Conservation (phyloP, 345 rosid genomes). For the Raphanus sativus region DNA sequence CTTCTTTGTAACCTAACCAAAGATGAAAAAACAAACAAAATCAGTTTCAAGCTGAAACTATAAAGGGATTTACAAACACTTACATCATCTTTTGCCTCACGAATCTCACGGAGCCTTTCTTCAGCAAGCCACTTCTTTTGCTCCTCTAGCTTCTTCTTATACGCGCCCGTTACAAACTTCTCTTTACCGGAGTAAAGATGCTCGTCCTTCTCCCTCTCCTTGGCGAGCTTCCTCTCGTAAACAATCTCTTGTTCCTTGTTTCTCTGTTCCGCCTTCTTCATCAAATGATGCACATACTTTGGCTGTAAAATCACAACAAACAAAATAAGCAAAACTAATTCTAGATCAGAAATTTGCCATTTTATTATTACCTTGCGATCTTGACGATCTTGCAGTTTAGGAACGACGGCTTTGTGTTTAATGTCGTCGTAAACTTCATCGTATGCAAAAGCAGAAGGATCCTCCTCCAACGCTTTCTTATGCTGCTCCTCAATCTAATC, state of each 20-base stretch:
- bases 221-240: constrained; percentile 77
- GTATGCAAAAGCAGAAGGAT: constrained; percentile 75
- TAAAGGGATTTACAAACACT: constrained; percentile 24
- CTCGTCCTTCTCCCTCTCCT: constrained; percentile 83
- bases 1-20: constrained; percentile 79
- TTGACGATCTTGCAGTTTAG: constrained; percentile 55
- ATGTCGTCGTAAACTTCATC: constrained; percentile 84
- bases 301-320: constrained; percentile 48
- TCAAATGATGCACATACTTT: constrained; percentile 63
- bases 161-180: constrained; percentile 73
- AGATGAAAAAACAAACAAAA: constrained; percentile 14
- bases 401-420: constrained; percentile 60
- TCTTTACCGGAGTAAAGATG: constrained; percentile 86
- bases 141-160: constrained; percentile 84
- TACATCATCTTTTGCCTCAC: constrained; percentile 91
- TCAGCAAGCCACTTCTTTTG: constrained; percentile 76
- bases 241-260: constrained; percentile 71
- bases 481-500: constrained; percentile 84
- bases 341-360: no score
- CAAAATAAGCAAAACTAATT: background rate
- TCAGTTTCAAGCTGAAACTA: background rate
- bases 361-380: constrained; percentile 54
- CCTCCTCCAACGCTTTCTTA: constrained; percentile 81
- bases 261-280: constrained; percentile 67
- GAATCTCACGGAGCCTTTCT: constrained; percentile 66